Base-by-base conservation (phyloP, 108 stramenopile species). In the Epithemia pelagica region DNA sequence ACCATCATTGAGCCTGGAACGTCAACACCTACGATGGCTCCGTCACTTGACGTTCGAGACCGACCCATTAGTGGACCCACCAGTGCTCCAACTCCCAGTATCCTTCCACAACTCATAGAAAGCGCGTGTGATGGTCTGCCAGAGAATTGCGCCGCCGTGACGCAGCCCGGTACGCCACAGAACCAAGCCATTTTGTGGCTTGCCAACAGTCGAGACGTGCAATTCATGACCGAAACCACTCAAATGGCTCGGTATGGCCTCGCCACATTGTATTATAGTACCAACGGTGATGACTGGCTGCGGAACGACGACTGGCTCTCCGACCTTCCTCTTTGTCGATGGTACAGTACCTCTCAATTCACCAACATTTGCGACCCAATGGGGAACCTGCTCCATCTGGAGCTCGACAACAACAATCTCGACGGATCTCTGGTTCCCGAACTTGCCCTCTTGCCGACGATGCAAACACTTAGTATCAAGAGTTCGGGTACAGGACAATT, bases 221-320 rank as follows among this genome's bases (percentile, higher is more conserved):
- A 58, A 58, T 19, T 19, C 26, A 26, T 26, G 25, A 5, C 56
- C 22, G 56, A 58, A 8, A 7, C 22, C 22, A 58, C 26, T 5
- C 22, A n/a, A 19, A 7, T 58, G 25, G 81, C 78, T 33, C 64
- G 86, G 15, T 87, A 73, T 54, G 78, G 69, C 31, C 53, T 84
- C 58, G 72, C 80, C 28, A 82, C 81, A 15, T 52, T 87, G 22
- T 87, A 78, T 68, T 84, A 75, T 65, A 31, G 71, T 18, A 84
- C 86, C 18, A 62, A 59, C 25, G 86, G 86, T 10, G 58, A 73
- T 1, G 30, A 23, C 0, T 82, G 81, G 81, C 67, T 5, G 1
- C 62, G 54, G 57, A 68, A 66, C 28, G 31, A 54, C 24, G n/a
- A 57, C 7, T 81, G 80, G 80, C 33, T 81, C 25, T 52, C 75